Conservation (phyloP, 2,329 filamentous ascomycete genomes). For the Colletotrichum liaoningense region DNA sequence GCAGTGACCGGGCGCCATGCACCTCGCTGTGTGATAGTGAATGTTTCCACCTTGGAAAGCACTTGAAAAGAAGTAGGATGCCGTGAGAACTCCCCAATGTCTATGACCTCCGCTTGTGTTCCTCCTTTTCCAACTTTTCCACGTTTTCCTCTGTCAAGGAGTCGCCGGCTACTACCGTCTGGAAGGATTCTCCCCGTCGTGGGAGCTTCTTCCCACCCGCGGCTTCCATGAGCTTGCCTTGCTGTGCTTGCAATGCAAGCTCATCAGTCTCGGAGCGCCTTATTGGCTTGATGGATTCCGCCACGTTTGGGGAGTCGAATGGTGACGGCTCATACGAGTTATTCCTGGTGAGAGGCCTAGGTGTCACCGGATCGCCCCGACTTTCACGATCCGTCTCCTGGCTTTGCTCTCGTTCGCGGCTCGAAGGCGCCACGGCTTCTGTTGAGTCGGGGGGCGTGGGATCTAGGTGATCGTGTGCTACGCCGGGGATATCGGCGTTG, state of each 20-base stretch:
- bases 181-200: conserved; percentile 47
- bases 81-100: background rate
- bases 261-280: conserved; percentile 51
- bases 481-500: conserved; percentile 53
- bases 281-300: conserved; percentile 47
- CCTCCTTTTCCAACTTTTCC: conserved; percentile 56
- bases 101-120: conserved; percentile 23
- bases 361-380: conserved; percentile 48
- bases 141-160: conserved; percentile 66
- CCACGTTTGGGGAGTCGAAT: conserved; percentile 49
- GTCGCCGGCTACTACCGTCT: conserved; percentile 51
- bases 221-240: conserved; percentile 60
- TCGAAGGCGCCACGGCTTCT: background rate
- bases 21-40: conserved; percentile 3
- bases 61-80: background rate
- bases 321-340: conserved; percentile 54
- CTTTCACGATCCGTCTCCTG: conserved; percentile 17
- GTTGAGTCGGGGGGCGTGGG: background rate
- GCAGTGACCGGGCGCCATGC: background rate
- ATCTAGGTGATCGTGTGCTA: conserved; percentile 33
- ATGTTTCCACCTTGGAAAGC: background rate
- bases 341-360: conserved; percentile 51
- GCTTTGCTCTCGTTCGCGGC: background rate
- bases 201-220: conserved; percentile 50
- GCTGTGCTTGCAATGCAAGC: conserved; percentile 55